Evolutionary conservation across 768 basidiomycete species (phyloP), one percentile per base, ranked within the genome.

Genomic region (Russula griseocarnosa): DNA sequence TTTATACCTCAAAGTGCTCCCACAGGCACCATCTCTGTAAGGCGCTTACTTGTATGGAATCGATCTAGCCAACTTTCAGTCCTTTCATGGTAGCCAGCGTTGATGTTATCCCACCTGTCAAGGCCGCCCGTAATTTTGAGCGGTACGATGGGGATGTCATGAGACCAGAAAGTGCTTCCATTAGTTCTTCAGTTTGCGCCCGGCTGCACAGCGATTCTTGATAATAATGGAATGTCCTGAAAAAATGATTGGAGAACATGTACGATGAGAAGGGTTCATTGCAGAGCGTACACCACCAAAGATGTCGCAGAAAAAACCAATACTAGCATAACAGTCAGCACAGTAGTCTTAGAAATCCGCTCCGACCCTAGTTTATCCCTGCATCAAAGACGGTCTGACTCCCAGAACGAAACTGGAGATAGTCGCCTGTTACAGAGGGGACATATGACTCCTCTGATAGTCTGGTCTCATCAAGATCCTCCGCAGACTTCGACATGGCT

Each of bases 401-500:
- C 75, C 38, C 77, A 71, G 36, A 76, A 74, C 26, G 74, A 22
- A 80, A 69, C 9, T 79, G 74, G 67, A 85, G 78, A 68, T 87
- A 86, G 54, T 82, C 81, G n/a, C 85, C 84, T 2, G 76, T 76
- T 13, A 81, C 76, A 38, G 82, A 79, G 0, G 94, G 94, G 30
- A 94, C 85, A 72, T 92, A 97, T 3, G 91, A 83, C 30, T 82
- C 78, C 26, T 88, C 83, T 0, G 94, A 93, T 24, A 96, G 76
- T 3, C 86, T 86, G 0, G 79, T 77, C 77, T 97, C 94, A 72
- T 97, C 94, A 54, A 96, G 77, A 38, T 94, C 94, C 75, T 95
- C 94, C 9, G 93, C 93, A 38, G 92, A n/a, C 90, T 76, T 98
- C 96, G 69, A 99, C n/a, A n/a, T n/a, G n/a, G n/a, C n/a, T n/a